Evolutionary conservation across 148 eudicot genomes (phyloP).

Genomic region (Rhododendron vialii): DNA sequence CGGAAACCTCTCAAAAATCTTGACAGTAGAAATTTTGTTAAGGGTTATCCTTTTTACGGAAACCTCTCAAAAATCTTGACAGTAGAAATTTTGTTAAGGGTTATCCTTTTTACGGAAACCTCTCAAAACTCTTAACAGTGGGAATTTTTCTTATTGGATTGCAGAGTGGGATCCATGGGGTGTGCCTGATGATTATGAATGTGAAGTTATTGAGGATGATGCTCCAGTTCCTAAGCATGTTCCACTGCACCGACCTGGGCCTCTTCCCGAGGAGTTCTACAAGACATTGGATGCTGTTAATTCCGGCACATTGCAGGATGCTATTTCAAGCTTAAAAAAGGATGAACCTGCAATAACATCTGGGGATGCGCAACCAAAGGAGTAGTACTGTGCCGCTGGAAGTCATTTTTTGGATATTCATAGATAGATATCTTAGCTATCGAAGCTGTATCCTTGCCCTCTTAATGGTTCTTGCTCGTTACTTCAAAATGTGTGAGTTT

Average conservation of each 20-base stretch:
- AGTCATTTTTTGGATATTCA: background rate
- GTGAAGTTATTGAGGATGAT: constrained; percentile 90
- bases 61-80: background rate
- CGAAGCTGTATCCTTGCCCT: background rate
- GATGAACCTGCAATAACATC: constrained; percentile 49
- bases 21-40: background rate
- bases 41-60: background rate
- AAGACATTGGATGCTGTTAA: constrained; percentile 59
- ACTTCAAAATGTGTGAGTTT: background rate
- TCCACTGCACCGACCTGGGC: constrained; percentile 89
- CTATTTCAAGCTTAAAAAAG: constrained; percentile 28
- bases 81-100: background rate
- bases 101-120: background rate
- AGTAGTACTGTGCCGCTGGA: background rate
- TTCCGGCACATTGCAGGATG: constrained; percentile 34
- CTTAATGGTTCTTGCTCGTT: background rate
- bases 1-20: background rate
- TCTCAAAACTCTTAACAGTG: background rate
- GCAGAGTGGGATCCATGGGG: constrained; percentile 99
- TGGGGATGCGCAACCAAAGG: constrained; percentile 31
- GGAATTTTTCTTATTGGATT: background rate
- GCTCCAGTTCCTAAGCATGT: constrained; percentile 93
- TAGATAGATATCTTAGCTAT: constrained; percentile 9
- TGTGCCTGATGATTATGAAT: constrained; percentile 84
- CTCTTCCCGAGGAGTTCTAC: constrained; percentile 88